These are phyloP conservation scores for Macadamia integrifolia DNA, from an alignment of 164 flowering plant species.

Conservation along the genomic window DNA sequence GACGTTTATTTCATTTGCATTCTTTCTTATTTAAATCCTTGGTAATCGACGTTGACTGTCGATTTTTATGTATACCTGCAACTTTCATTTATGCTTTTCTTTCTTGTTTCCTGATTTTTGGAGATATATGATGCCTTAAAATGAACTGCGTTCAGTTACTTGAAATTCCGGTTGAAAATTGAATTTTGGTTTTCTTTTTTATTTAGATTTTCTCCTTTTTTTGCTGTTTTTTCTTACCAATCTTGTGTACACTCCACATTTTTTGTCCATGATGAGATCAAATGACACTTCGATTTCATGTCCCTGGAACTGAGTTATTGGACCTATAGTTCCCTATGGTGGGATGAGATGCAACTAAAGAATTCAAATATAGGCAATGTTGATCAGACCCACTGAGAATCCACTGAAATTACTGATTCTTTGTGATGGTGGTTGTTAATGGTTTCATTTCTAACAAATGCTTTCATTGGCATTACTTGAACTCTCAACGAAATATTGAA, in stretches of 20 bases:
- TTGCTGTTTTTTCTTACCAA: too few species aligned
- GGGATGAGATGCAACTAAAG: not conserved
- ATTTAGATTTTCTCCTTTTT: too few species aligned
- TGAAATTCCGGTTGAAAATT: not conserved
- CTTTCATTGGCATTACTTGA: not conserved
- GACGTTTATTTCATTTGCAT: conserved; percentile 16
- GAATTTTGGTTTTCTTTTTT: too few species aligned
- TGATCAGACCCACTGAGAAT: not conserved
- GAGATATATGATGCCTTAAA: not conserved
- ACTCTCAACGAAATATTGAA: not conserved
- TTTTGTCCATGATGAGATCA: too few species aligned
- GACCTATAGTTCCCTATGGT: not conserved
- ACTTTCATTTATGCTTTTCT: not conserved
- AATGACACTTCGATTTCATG: too few species aligned
- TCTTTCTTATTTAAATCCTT: not conserved
- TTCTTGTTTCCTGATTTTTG: not conserved
- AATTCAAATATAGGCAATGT: not conserved
- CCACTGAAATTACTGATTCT: not conserved
- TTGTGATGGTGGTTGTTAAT: not conserved
- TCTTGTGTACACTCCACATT: too few species aligned
- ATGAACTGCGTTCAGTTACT: not conserved
- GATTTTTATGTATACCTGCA: not conserved
- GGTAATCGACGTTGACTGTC: not conserved
- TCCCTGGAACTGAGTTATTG: not conserved
- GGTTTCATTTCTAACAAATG: not conserved